Base-by-base conservation (phyloP, 2,329 filamentous ascomycete genomes). In the Alternaria dauci region DNA sequence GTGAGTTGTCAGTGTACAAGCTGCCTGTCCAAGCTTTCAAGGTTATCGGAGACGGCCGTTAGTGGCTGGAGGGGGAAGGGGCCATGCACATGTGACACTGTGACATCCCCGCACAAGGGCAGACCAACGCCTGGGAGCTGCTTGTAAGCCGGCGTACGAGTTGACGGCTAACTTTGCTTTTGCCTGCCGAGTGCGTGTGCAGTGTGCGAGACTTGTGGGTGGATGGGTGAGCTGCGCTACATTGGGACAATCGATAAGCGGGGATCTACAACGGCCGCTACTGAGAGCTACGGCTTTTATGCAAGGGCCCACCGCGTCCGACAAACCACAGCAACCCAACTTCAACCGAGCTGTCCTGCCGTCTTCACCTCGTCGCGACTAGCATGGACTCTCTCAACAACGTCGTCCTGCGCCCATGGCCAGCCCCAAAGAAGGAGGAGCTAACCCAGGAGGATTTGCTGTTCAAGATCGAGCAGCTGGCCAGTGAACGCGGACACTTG, bases 401-500 rank as follows among this genome's bases (percentile, higher is more conserved):
- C 18, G 73, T 92, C 52, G 86, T 88, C 9, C 80, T 94, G 59
- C 86, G 87, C 58, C 87, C 90, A 42, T 87, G 85, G 82, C 87
- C 89, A 16, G 81, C 84, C 65, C 71, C 64, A 67, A 58, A 81
- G 82, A 73, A 76, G 72, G 66, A 83, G 80, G 71, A 85, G 82
- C 80, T 86, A 81, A 73, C 86, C 84, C 47, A 83, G 51, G 65
- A 71, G 20, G 73, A 75, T 16, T 44, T 97, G n/a, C 83, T 86
- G 58, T 86, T 90, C 47, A 90, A 94, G 68, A 93, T 97, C 68
- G 82, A 86, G 59, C 92, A 94, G 67, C 90, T 97, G 72, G 91
- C 93, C 68, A 79, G 82, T 43, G 89, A 96, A 71, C 89, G 91
- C 61, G 92, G 92, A 14, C 91, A 92, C 25, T 96, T 98, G 75